These are phyloP conservation scores for Prototheca wickerhamii DNA, from an alignment of 163 green algal genomes.

Conservation along the genomic window DNA sequence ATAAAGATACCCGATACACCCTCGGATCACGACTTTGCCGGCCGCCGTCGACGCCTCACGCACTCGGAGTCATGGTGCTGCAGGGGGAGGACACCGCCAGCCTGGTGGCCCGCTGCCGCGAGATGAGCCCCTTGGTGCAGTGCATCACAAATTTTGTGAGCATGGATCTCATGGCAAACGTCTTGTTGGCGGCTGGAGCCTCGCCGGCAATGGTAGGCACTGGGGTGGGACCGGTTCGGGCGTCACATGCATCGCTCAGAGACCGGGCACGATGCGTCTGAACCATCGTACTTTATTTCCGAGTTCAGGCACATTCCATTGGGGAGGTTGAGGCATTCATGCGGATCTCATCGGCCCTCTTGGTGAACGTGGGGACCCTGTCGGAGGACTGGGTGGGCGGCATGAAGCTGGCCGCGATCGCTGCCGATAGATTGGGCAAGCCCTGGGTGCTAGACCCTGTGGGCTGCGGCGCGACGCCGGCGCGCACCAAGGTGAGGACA, in stretches of 20 bases:
- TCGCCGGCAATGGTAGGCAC: constrained; percentile 71
- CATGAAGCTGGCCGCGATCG: constrained; percentile 50
- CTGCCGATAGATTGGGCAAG: constrained; percentile 44
- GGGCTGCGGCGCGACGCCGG: constrained; percentile 53
- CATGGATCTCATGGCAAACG: constrained; percentile 76
- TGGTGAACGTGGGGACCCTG: constrained; percentile 83
- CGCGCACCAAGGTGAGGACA: constrained; percentile 28
- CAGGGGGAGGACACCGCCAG: not conserved
- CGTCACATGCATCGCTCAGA: not conserved
- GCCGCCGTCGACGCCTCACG: not conserved
- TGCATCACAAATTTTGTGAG: constrained; percentile 67
- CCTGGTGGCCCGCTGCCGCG: constrained; percentile 6
- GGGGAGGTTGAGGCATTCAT: constrained; percentile 68
- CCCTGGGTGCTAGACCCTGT: constrained; percentile 89
- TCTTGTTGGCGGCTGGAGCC: constrained; percentile 63
- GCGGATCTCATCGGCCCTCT: constrained; percentile 42
- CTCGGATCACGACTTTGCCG: not conserved
- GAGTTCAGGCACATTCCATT: constrained; percentile 41
- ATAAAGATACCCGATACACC: too few species aligned
- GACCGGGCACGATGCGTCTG: too few species aligned
- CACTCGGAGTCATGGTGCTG: not conserved
- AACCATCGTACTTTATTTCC: too few species aligned
- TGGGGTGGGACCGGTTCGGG: not conserved
- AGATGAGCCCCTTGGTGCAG: constrained; percentile 41
- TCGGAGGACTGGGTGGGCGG: constrained; percentile 44